Conservation (phyloP, 192 early-diverging fungal species). For the Backusella luteola region DNA sequence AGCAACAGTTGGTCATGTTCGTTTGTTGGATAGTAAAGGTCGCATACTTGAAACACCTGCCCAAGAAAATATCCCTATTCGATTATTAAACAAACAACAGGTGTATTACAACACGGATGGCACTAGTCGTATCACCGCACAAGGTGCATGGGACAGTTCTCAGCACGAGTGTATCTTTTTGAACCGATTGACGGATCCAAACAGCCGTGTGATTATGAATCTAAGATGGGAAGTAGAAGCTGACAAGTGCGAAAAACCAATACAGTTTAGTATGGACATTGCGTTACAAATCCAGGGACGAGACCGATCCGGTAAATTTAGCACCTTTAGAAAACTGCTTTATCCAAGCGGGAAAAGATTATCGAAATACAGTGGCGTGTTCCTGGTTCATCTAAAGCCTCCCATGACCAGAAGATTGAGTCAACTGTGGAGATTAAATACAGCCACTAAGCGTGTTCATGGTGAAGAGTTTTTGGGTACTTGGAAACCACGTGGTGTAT, state of each 20-base stretch:
- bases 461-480: conserved; percentile 65
- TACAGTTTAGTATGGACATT: conserved; percentile 60
- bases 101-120: conserved; percentile 56
- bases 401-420: conserved; percentile 46
- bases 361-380: conserved; percentile 56
- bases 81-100: conserved; percentile 42
- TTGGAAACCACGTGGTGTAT: conserved; percentile 73
- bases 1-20: conserved; percentile 47
- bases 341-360: conserved; percentile 38
- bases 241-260: conserved; percentile 53
- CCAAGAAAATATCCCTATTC: conserved; percentile 49
- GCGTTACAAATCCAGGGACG: conserved; percentile 61
- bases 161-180: conserved; percentile 66
- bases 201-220: conserved; percentile 58
- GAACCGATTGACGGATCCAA: conserved; percentile 59
- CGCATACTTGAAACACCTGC: conserved; percentile 54
- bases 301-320: conserved; percentile 45
- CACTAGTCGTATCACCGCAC: conserved; percentile 53
- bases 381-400: conserved; percentile 60
- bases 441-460: conserved; percentile 68
- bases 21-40: conserved; percentile 59
- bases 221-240: conserved; percentile 57
- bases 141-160: conserved; percentile 75
- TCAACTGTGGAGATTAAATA: conserved; percentile 70
- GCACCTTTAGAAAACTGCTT: conserved; percentile 45